phyloP scores from a whole-genome alignment of 345 rosid genomes.

The Hibiscus trionum region DNA sequence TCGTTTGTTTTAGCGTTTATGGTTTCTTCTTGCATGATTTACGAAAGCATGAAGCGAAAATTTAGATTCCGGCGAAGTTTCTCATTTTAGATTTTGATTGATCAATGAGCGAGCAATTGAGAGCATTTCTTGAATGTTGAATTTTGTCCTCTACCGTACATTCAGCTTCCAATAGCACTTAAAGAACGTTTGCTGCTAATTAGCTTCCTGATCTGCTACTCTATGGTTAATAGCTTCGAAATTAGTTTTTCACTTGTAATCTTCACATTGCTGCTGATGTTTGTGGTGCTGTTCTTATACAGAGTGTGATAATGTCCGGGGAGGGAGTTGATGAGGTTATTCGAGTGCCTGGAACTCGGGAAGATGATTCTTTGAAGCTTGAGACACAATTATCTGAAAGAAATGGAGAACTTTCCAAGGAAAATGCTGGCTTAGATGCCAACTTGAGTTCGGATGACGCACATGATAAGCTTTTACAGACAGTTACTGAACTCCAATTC shows the following conservation, averaged over 20 bases:
- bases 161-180: background rate
- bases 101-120: background rate
- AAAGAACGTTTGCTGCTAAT: background rate
- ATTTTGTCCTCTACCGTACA: background rate
- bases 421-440: slow-evolving; percentile 30
- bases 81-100: background rate
- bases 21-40: background rate
- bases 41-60: background rate
- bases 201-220: background rate
- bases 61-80: background rate
- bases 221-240: background rate
- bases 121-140: background rate
- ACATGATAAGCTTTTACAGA: slow-evolving; percentile 48
- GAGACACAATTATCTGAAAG: slow-evolving; percentile 23
- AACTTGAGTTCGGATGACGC: slow-evolving; percentile 12
- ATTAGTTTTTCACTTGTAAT: background rate
- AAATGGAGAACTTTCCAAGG: slow-evolving; percentile 29
- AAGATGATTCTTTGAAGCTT: slow-evolving; percentile 22
- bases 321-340: slow-evolving; percentile 33
- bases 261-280: background rate
- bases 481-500: slow-evolving; percentile 57
- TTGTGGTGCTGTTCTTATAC: background rate
- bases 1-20: background rate
- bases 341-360: slow-evolving; percentile 27
- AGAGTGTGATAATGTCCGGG: slow-evolving; percentile 27